Evolutionary conservation across 2,329 filamentous ascomycete genomes (phyloP).

Genomic region (Sporothrix sp.): DNA sequence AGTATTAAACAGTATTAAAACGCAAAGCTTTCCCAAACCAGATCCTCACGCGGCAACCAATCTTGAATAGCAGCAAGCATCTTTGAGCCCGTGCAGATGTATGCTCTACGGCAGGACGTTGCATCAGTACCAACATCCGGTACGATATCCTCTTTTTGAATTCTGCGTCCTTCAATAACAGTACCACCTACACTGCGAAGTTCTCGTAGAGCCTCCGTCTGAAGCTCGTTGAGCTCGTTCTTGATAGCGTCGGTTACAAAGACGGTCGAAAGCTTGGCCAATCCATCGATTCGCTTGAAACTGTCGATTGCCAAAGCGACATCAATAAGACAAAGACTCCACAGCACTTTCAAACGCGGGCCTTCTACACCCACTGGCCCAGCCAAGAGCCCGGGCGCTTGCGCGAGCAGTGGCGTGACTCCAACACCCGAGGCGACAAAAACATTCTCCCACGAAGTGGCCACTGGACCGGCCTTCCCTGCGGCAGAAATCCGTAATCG

Average conservation of each 20-base stretch:
- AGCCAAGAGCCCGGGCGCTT: conserved; percentile 41
- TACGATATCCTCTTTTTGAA: conserved; percentile 33
- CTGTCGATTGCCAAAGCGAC: conserved; percentile 51
- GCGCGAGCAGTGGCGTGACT: conserved; percentile 70
- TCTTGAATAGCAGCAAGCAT: conserved; percentile 32
- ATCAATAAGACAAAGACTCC: conserved; percentile 57
- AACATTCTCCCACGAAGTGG: conserved; percentile 19
- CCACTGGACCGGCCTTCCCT: background rate
- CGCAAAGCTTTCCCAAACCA: conserved; percentile 51
- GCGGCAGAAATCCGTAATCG: conserved; percentile 29
- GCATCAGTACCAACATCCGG: conserved; percentile 24
- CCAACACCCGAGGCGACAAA: conserved; percentile 76
- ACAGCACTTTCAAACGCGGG: conserved; percentile 48
- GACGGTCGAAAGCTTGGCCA: conserved; percentile 45
- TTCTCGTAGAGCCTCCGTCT: conserved; percentile 24
- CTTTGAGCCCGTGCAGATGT: conserved; percentile 37
- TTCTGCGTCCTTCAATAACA: conserved; percentile 28
- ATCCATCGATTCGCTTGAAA: conserved; percentile 40
- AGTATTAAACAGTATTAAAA: conserved; percentile 32
- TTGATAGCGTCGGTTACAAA: conserved; percentile 47
- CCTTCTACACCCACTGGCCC: conserved; percentile 21
- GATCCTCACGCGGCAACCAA: conserved; percentile 46
- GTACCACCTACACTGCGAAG: conserved; percentile 27
- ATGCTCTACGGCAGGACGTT: conserved; percentile 37
- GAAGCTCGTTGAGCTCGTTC: conserved; percentile 19